Percentiles rank a stretch among this genome's conserved stretches.
Conservation (phyloP, 2,329 filamentous ascomycete genomes). For the Aspergillus terreus region DNA sequence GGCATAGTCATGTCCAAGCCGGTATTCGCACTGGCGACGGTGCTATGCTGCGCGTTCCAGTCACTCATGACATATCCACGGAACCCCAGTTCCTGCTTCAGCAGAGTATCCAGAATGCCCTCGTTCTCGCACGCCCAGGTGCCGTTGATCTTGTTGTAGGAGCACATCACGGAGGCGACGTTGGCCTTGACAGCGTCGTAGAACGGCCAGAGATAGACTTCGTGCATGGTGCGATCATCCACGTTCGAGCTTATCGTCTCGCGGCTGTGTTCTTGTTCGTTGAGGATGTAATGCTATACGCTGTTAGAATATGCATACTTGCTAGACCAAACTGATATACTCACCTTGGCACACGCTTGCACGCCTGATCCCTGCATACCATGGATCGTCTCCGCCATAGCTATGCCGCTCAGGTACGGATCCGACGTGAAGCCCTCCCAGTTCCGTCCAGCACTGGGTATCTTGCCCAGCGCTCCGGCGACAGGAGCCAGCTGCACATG, state of each 20-base stretch:
- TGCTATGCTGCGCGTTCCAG: conserved; percentile 72
- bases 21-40: conserved; percentile 62
- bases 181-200: conserved; percentile 67
- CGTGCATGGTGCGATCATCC: conserved; percentile 70
- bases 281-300: conserved; percentile 52
- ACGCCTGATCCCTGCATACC: conserved; percentile 45
- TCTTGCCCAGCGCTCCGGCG: conserved; percentile 40
- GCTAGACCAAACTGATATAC: conserved; percentile 18
- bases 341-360: conserved; percentile 24
- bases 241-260: conserved; percentile 48
- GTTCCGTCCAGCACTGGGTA: conserved; percentile 39
- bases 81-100: conserved; percentile 78
- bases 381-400: conserved; percentile 37
- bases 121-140: conserved; percentile 78
- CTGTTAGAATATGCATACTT: conserved; percentile 40
- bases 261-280: conserved; percentile 59
- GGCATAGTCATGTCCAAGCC: conserved; percentile 89
- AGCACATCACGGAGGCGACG: conserved; percentile 52
- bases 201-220: conserved; percentile 76
- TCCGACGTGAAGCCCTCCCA: conserved; percentile 44
- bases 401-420: conserved; percentile 39
- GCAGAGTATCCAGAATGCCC: conserved; percentile 67
- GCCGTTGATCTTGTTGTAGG: conserved; percentile 67
- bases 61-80: conserved; percentile 79
- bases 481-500: conserved; percentile 40